phyloP scores from a whole-genome alignment of 371 early-diverging fungal species.

The Mucor piriformis region DNA sequence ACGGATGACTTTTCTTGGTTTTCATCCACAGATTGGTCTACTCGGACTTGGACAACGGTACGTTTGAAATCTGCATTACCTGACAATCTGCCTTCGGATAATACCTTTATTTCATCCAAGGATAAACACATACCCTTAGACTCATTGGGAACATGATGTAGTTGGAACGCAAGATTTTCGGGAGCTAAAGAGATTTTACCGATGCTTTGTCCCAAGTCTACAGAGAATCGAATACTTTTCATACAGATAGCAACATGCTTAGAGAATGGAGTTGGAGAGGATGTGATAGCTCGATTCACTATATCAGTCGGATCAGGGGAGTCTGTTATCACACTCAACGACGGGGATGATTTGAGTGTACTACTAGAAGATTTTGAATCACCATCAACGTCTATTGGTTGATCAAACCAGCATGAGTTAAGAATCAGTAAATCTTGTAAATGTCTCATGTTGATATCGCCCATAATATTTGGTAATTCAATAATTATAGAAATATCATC shows the following conservation, averaged over 20 bases:
- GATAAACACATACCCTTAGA: slow-evolving; percentile 46
- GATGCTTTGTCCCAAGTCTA: slow-evolving; percentile 79
- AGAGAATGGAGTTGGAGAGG: slow-evolving; percentile 44
- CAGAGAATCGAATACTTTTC: slow-evolving; percentile 55
- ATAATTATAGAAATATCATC: slow-evolving; percentile 64
- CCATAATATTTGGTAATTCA: slow-evolving; percentile 58
- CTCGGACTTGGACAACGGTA: slow-evolving; percentile 24
- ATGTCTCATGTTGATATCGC: slow-evolving; percentile 74
- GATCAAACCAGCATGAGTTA: slow-evolving; percentile 69
- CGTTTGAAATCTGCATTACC: slow-evolving; percentile 52
- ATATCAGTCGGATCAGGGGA: background rate
- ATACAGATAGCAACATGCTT: slow-evolving; percentile 56
- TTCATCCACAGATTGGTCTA: background rate
- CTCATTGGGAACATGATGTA: slow-evolving; percentile 50
- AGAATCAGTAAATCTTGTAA: slow-evolving; percentile 78
- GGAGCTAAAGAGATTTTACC: slow-evolving; percentile 63
- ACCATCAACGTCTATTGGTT: background rate
- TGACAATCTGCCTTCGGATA: slow-evolving; percentile 61
- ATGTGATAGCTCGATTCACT: background rate
- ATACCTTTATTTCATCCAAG: slow-evolving; percentile 46
- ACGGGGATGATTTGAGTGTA: background rate
- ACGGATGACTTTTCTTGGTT: slow-evolving; percentile 20
- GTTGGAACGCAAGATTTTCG: slow-evolving; percentile 48
- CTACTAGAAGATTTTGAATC: background rate
- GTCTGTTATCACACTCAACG: background rate